These are phyloP conservation scores for Barnettozyma sp. DNA, from an alignment of 805 yeast species.

Conservation along the genomic window DNA sequence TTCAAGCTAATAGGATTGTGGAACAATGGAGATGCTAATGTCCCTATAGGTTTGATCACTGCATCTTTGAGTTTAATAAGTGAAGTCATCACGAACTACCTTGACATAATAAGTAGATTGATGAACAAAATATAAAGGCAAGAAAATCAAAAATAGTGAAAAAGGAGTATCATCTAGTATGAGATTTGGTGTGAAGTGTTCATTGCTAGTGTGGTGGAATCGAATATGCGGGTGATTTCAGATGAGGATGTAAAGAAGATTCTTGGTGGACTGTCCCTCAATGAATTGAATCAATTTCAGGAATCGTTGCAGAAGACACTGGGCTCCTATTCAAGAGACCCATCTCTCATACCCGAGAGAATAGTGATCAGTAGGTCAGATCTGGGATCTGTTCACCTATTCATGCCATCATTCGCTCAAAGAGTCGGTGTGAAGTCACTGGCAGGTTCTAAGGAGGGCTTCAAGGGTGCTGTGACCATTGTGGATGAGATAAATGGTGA, in stretches of 20 bases:
- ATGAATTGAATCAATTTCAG: constrained; percentile 31
- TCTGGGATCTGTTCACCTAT: constrained; percentile 40
- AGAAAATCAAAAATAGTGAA: no score
- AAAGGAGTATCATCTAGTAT: no score
- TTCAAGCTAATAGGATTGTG: constrained; percentile 34
- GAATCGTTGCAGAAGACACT: constrained; percentile 33
- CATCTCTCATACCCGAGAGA: constrained; percentile 47
- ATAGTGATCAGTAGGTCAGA: constrained; percentile 37
- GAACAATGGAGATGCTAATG: constrained; percentile 27
- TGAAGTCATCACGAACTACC: constrained; percentile 10
- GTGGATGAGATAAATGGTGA: constrained; percentile 46
- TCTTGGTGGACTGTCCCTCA: constrained; percentile 23
- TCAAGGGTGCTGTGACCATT: constrained; percentile 49
- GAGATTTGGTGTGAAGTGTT: no score
- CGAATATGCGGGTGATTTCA: constrained; percentile 30
- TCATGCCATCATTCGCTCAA: constrained; percentile 59
- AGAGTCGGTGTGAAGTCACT: constrained; percentile 54
- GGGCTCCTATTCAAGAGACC: constrained; percentile 35
- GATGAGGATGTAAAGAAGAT: constrained; percentile 28
- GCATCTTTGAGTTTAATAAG: constrained; percentile 19
- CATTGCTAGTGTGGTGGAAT: no score
- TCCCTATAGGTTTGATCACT: constrained; percentile 10
- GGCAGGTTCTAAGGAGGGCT: constrained; percentile 52
- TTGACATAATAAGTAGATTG: neutral
- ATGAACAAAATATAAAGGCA: neutral